phyloP scores from a whole-genome alignment of 140 eudicot species.

The Senecio squalidus region DNA sequence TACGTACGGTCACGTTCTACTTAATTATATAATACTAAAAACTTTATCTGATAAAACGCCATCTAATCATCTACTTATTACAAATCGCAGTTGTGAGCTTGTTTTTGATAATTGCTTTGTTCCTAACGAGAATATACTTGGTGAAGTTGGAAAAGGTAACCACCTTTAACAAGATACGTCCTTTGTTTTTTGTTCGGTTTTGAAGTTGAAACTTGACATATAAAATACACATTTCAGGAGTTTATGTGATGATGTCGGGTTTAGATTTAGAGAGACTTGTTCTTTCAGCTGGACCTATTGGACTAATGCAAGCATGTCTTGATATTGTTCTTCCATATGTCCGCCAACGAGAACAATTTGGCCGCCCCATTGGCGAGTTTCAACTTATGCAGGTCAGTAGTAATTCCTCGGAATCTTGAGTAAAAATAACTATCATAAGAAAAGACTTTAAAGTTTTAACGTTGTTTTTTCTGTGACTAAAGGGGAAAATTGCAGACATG shows the following conservation, averaged over 20 bases:
- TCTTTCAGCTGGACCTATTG: conserved; percentile 87
- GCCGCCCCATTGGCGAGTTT: conserved; percentile 86
- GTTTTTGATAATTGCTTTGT: conserved; percentile 96
- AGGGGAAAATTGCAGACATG: conserved; percentile 98
- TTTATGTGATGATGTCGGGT: conserved; percentile 97
- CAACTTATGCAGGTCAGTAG: conserved; percentile 91
- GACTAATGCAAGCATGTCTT: conserved; percentile 93
- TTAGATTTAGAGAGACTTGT: conserved; percentile 94
- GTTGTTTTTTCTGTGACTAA: conserved; percentile 21
- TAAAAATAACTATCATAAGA: no score
- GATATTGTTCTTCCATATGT: conserved; percentile 90
- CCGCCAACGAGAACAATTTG: conserved; percentile 86
- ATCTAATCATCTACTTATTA: conserved; percentile 7
- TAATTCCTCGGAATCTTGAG: no score
- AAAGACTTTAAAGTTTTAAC: no score
- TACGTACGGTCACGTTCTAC: conserved; percentile 54
- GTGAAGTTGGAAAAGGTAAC: conserved; percentile 95
- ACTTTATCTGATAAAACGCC: neutral
- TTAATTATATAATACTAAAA: neutral
- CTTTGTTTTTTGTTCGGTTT: neutral
- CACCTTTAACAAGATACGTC: neutral
- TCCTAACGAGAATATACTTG: conserved; percentile 87
- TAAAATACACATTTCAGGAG: conserved; percentile 49
- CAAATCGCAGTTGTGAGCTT: conserved; percentile 85
- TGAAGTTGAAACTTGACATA: neutral